Evolutionary conservation across 495 filamentous ascomycete genomes (phyloP), one percentile per base, ranked within the genome.

Genomic region (Hyphodiscus hymeniophilus): DNA sequence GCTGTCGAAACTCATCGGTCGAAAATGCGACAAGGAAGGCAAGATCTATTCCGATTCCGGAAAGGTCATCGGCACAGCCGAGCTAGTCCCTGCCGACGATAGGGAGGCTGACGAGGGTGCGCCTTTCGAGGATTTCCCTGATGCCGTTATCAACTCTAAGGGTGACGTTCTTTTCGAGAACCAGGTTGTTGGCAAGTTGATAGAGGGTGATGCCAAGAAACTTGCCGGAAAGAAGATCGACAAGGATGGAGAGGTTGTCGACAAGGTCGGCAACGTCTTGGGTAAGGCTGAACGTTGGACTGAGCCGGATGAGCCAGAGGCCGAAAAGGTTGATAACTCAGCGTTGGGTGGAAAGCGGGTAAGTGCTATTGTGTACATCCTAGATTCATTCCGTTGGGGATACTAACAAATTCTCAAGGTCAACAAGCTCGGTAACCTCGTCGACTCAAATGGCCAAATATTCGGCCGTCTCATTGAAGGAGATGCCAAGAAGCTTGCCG

Each of bases 201-300:
- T 83, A n/a, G 79, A 89, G 47, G 88, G 88, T 31, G 86, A 94
- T 45, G 50, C 79, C 13, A 84, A 83, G 67, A 75, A 75, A 42
- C 76, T 94, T 10, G 70, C 82, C 33, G 87, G 87, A n/a, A 81
- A 84, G 53, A 63, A 70, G 15, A 85, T 92, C 35, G 88, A 92
- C 56, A 73, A 84, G 30, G 88, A 94, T 58, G 88, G 88, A 10
- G 87, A 92, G 48, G 84, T 94, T 50, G 66, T 89, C 28, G 88
- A 91, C 61, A 81, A 79, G 55, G 77, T 77, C 41, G 88, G 88
- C 33, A 90, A 89, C 57, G 75, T 82, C 38, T 81, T 88, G 52
- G 88, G 88, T 42, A 80, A 77, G 42, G 84, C 81, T 12, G 83
- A 89, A 64, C 78, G 77, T 5, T 88, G 77, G 60, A 74, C 85